These are phyloP conservation scores for Lanmaoa pseudosensibilis DNA, from an alignment of 768 basidiomycete genomes.

Conservation along the genomic window DNA sequence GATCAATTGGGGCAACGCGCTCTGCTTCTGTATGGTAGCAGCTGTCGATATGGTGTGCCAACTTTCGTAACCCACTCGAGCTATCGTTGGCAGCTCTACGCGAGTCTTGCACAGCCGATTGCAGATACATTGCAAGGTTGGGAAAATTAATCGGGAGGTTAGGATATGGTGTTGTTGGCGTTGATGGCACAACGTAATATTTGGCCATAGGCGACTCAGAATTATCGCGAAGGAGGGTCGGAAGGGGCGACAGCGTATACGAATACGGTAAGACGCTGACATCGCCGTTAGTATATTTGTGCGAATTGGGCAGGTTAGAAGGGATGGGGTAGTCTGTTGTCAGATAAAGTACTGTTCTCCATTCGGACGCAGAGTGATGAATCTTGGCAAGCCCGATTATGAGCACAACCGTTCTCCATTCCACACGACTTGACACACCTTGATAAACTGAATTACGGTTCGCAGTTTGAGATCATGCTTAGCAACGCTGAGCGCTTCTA, in stretches of 20 bases:
- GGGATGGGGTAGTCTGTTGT: slow-evolving; percentile 71
- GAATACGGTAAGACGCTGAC: slow-evolving; percentile 72
- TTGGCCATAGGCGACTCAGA: slow-evolving; percentile 64
- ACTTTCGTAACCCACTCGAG: slow-evolving; percentile 58
- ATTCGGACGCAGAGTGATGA: slow-evolving; percentile 56
- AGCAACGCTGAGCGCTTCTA: slow-evolving; percentile 60
- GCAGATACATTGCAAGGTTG: slow-evolving; percentile 72
- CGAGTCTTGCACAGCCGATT: slow-evolving; percentile 68
- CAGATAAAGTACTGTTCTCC: slow-evolving; percentile 78
- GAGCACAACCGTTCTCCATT: background rate
- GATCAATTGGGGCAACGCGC: slow-evolving; percentile 25
- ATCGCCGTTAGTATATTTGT: slow-evolving; percentile 56
- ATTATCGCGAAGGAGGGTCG: slow-evolving; percentile 62
- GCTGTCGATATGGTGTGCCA: slow-evolving; percentile 66
- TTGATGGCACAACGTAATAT: slow-evolving; percentile 69
- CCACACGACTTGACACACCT: slow-evolving; percentile 43
- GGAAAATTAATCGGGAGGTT: slow-evolving; percentile 75
- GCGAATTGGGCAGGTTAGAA: slow-evolving; percentile 39
- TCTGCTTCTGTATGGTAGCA: slow-evolving; percentile 58
- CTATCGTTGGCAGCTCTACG: slow-evolving; percentile 59
- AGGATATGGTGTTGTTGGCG: slow-evolving; percentile 59
- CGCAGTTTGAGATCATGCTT: slow-evolving; percentile 62
- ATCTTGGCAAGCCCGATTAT: slow-evolving; percentile 41
- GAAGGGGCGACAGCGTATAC: slow-evolving; percentile 59
- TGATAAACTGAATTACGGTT: slow-evolving; percentile 77